Conservation (phyloP, 352 stramenopile species). For the Ophiocytium majus region DNA sequence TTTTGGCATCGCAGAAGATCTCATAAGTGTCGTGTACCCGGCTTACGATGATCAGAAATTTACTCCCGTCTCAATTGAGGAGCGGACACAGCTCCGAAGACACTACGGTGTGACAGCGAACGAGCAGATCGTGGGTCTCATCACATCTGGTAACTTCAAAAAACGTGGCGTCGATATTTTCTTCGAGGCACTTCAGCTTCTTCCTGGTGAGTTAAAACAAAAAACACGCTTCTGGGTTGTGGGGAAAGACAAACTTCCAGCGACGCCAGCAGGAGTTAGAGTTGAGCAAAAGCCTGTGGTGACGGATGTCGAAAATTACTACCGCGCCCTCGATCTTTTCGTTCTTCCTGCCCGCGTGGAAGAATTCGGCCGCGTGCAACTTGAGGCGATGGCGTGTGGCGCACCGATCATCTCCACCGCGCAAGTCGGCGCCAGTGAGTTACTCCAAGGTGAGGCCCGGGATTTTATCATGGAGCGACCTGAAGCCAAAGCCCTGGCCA, state of each 20-base stretch:
- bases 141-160: constrained; percentile 5
- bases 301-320: background rate
- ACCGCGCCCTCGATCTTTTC: background rate
- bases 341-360: background rate
- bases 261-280: no score
- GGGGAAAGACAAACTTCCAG: background rate
- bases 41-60: background rate
- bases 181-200: background rate
- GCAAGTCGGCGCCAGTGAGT: background rate
- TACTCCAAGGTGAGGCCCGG: background rate
- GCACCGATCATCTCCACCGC: background rate
- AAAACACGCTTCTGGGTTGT: background rate
- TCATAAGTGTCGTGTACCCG: background rate
- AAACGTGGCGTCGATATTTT: constrained; percentile 3
- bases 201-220: background rate
- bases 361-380: background rate
- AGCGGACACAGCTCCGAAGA: background rate
- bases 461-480: background rate
- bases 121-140: background rate
- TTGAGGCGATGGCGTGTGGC: constrained; percentile 1
- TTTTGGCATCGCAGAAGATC: background rate
- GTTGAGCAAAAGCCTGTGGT: background rate
- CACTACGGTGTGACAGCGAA: background rate
- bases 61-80: background rate
- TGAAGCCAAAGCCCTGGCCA: background rate